Evolutionary conservation across 208 protist genomes (phyloP).

Genomic region (Crithidia sp.): DNA sequence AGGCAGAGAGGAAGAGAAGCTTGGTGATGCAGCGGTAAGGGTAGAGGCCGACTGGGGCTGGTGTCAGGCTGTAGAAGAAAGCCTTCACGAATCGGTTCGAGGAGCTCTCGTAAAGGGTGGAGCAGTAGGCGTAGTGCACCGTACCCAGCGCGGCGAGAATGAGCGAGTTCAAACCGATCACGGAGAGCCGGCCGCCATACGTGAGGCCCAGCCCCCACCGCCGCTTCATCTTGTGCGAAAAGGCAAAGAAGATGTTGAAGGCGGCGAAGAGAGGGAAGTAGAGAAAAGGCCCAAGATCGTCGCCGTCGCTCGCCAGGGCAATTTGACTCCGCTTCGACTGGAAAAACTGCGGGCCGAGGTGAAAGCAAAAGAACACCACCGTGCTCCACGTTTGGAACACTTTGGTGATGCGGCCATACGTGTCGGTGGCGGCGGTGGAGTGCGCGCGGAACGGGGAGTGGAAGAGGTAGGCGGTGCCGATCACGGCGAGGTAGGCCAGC

Average conservation of each 20-base stretch:
- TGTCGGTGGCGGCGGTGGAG: constrained; percentile 44
- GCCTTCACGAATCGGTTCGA: constrained; percentile 5
- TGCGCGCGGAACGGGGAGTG: constrained; percentile 79
- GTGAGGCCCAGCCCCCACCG: constrained; percentile 59
- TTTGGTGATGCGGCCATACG: constrained; percentile 68
- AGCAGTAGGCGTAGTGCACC: constrained; percentile 72
- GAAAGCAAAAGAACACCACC: constrained; percentile 59
- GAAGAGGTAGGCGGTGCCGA: constrained; percentile 71
- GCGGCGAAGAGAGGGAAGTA: constrained; percentile 71
- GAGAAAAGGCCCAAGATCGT: constrained; percentile 40
- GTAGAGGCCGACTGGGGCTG: constrained; percentile 6
- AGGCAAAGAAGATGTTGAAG: constrained; percentile 49
- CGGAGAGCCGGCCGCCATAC: constrained; percentile 53
- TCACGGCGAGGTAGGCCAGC: constrained; percentile 44
- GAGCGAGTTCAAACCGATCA: constrained; percentile 72
- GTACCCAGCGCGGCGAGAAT: constrained; percentile 62
- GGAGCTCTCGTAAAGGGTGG: constrained; percentile 31
- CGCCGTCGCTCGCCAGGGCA: not conserved
- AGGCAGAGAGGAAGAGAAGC: constrained; percentile 38
- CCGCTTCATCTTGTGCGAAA: constrained; percentile 81
- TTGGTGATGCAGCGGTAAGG: constrained; percentile 38
- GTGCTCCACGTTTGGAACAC: constrained; percentile 70
- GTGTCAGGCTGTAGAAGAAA: constrained; percentile 16
- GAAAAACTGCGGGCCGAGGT: constrained; percentile 62
- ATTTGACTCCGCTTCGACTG: constrained; percentile 25